A percentile compares a stretch with the other conserved stretches of the same genome.
phyloP scores from a whole-genome alignment of 768 basidiomycete species.

The Boletus vinaceobasis region DNA sequence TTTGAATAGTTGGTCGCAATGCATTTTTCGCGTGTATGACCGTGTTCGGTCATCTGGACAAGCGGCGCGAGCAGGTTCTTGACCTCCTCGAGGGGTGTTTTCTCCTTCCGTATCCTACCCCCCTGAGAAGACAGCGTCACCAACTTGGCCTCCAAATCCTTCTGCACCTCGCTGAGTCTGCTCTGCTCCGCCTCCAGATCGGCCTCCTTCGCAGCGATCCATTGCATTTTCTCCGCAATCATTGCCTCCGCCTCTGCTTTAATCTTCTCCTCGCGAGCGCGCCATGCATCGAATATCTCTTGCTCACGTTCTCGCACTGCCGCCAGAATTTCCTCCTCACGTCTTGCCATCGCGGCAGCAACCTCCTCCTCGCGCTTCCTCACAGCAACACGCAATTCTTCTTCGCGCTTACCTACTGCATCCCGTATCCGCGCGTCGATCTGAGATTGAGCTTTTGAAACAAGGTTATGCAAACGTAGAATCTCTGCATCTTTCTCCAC shows the following conservation, averaged over 20 bases:
- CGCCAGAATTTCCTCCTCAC: constrained; percentile 71
- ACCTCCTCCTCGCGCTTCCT: constrained; percentile 71
- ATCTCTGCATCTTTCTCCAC: constrained; percentile 62
- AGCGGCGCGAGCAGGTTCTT: constrained; percentile 63
- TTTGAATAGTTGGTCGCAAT: constrained; percentile 18
- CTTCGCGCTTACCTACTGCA: constrained; percentile 61
- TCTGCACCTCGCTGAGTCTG: constrained; percentile 43
- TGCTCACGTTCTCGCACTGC: constrained; percentile 62
- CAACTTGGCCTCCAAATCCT: constrained; percentile 50
- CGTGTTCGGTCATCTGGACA: constrained; percentile 33
- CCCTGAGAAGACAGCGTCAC: constrained; percentile 41
- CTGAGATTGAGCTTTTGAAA: constrained; percentile 39
- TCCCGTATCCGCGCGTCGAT: constrained; percentile 49
- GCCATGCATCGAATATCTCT: constrained; percentile 62
- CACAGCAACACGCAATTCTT: constrained; percentile 63
- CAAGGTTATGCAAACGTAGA: constrained; percentile 41
- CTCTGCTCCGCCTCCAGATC: constrained; percentile 53
- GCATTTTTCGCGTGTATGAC: constrained; percentile 21
- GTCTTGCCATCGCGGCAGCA: constrained; percentile 54
- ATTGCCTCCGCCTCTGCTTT: constrained; percentile 43
- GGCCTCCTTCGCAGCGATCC: constrained; percentile 48
- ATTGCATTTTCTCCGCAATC: constrained; percentile 41
- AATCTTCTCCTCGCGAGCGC: constrained; percentile 47
- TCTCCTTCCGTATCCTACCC: constrained; percentile 42
- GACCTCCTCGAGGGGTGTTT: constrained; percentile 70